Conservation (phyloP, 179 eudicot species). For the Camellia oleifera region DNA sequence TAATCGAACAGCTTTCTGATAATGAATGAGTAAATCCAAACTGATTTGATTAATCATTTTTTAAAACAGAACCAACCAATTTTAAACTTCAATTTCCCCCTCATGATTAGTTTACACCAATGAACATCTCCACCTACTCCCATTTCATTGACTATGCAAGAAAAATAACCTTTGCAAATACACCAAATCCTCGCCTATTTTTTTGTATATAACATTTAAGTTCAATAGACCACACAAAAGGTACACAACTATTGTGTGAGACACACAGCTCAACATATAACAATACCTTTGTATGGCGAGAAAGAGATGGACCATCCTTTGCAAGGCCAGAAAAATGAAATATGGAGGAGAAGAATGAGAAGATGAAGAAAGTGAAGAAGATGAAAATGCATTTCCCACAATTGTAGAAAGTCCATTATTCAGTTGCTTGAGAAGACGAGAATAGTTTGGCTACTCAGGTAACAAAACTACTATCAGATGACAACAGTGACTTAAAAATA, state of each 20-base stretch:
- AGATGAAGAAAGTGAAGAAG: slow-evolving; percentile 1
- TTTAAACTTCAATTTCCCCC: no score
- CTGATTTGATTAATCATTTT: no score
- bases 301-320: neutral
- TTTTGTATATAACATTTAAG: neutral
- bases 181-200: no score
- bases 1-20: no score
- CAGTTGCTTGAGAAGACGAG: no score
- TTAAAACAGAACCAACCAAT: no score
- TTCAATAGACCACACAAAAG: neutral
- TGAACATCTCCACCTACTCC: neutral
- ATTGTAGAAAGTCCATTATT: neutral
- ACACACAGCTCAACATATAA: neutral
- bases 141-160: no score
- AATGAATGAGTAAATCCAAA: no score
- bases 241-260: neutral
- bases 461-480: slow-evolving; percentile 3
- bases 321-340: neutral
- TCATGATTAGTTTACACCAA: neutral
- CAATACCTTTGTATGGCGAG: neutral
- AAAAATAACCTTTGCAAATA: no score
- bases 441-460: neutral
- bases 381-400: neutral
- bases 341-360: neutral
- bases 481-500: neutral